A percentile compares a stretch with the other conserved stretches of the same genome.
phyloP scores from a whole-genome alignment of 106 monocot genomes.

The Agapanthus africanus region DNA sequence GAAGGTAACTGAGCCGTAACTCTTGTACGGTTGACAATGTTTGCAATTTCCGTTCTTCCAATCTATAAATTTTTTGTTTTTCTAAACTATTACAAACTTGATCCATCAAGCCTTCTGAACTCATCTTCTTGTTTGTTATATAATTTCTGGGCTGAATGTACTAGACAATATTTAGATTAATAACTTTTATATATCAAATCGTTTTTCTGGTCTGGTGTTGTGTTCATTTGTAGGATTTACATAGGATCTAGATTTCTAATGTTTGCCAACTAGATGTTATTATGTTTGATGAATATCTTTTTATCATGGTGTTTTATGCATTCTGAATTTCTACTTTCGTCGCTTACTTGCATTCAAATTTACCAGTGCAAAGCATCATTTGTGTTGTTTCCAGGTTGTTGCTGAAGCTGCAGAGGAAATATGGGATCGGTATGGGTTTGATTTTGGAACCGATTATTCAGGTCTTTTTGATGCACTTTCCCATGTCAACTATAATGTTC shows the following conservation, averaged over 20 bases:
- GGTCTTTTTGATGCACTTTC: conserved; percentile 84
- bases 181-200: not conserved
- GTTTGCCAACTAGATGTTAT: not conserved
- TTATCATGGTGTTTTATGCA: not conserved
- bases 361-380: not conserved
- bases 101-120: not conserved
- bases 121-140: not conserved
- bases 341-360: not conserved
- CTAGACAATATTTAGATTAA: not conserved
- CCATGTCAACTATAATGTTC: conserved; percentile 79
- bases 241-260: not conserved
- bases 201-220: not conserved
- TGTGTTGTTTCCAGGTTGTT: conserved; percentile 48
- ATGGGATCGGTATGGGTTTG: conserved; percentile 93
- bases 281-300: not conserved
- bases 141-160: not conserved
- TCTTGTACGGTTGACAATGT: not conserved
- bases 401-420: conserved; percentile 91
- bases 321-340: not conserved
- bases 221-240: not conserved
- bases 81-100: not conserved
- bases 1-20: not conserved
- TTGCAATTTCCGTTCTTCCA: no score
- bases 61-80: not conserved
- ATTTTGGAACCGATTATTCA: conserved; percentile 86